These are phyloP conservation scores for Penicillium paxilli DNA, from an alignment of 495 filamentous ascomycete species.

Conservation along the genomic window DNA sequence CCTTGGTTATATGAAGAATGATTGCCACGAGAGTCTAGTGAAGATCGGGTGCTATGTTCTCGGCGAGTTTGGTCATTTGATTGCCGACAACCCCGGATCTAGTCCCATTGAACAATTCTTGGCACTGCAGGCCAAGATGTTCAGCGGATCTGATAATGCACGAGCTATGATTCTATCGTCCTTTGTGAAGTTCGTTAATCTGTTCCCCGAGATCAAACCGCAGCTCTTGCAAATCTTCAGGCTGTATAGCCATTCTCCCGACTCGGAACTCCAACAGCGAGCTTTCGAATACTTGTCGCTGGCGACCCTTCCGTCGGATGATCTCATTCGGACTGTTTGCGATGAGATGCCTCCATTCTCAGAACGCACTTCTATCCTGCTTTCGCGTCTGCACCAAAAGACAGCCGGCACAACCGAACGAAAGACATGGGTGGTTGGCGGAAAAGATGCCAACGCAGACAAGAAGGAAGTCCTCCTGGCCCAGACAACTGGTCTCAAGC, in stretches of 20 bases:
- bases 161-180: slow-evolving; percentile 91
- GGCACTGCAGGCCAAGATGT: slow-evolving; percentile 87
- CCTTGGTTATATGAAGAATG: background rate
- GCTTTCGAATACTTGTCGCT: slow-evolving; percentile 94
- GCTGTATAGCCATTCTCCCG: slow-evolving; percentile 90
- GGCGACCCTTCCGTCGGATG: slow-evolving; percentile 82
- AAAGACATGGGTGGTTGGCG: slow-evolving; percentile 93
- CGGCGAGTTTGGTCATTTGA: slow-evolving; percentile 65
- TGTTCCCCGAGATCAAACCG: slow-evolving; percentile 98
- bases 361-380: slow-evolving; percentile 84
- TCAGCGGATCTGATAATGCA: slow-evolving; percentile 83
- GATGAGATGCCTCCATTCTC: slow-evolving; percentile 99
- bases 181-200: slow-evolving; percentile 96
- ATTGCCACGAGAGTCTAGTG: background rate
- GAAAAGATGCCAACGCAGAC: slow-evolving; percentile 87
- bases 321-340: slow-evolving; percentile 91
- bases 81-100: slow-evolving; percentile 90
- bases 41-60: background rate
- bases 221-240: slow-evolving; percentile 89
- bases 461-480: slow-evolving; percentile 76
- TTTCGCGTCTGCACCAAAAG: slow-evolving; percentile 92
- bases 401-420: slow-evolving; percentile 89
- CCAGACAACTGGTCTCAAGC: slow-evolving; percentile 79
- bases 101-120: slow-evolving; percentile 98
- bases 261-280: slow-evolving; percentile 93